Evolutionary conservation across 352 stramenopile genomes (phyloP).

Genomic region (Lagenidium giganteum): DNA sequence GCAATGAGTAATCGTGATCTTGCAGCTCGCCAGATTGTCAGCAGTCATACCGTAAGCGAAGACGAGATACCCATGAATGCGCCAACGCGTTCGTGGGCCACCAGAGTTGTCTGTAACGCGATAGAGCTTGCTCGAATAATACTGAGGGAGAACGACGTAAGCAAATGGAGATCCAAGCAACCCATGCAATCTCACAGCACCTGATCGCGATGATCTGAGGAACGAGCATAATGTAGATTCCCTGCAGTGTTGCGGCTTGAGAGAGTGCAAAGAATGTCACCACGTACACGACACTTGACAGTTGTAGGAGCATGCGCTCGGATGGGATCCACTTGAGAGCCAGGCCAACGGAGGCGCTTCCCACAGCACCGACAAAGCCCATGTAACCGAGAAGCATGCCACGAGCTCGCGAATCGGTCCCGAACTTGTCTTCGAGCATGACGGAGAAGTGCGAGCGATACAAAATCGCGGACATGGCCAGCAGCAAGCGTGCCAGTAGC

Average conservation of each 20-base stretch:
- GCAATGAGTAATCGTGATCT: too few species aligned
- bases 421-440: constrained; percentile 78
- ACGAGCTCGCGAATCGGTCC: constrained; percentile 46
- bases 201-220: constrained; percentile 71
- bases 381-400: constrained; percentile 83
- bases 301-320: constrained; percentile 58
- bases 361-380: constrained; percentile 57
- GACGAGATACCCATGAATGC: constrained; percentile 79
- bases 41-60: constrained; percentile 60
- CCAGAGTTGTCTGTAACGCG: constrained; percentile 63
- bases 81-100: constrained; percentile 61
- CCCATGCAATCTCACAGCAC: constrained; percentile 13
- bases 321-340: constrained; percentile 37
- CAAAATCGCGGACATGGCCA: constrained; percentile 71
- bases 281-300: constrained; percentile 61
- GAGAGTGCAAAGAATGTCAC: constrained; percentile 67
- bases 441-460: constrained; percentile 77
- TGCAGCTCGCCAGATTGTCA: too few species aligned
- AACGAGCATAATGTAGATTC: constrained; percentile 50
- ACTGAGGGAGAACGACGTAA: constrained; percentile 25
- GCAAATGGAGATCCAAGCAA: neutral
- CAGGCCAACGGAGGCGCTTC: constrained; percentile 58
- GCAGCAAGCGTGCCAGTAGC: constrained; percentile 59
- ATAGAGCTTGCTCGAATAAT: constrained; percentile 79
- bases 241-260: constrained; percentile 33